phyloP scores from a whole-genome alignment of 1,284 basidiomycete species.

The Heterobasidion irregulare region DNA sequence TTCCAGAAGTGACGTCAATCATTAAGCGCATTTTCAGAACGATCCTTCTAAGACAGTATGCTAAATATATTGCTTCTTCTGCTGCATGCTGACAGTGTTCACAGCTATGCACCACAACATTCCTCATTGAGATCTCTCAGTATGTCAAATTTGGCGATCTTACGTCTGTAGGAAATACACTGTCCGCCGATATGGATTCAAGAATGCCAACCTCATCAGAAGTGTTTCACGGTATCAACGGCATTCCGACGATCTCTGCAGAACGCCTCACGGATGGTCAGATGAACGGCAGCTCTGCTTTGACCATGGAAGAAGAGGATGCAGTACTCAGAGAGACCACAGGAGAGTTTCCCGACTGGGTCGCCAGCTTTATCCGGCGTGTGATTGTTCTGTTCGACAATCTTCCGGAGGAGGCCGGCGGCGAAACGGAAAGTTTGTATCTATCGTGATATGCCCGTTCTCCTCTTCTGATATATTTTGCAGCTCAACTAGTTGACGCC shows the following conservation, averaged over 20 bases:
- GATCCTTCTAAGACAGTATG: conserved; percentile 85
- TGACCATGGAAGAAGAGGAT: conserved; percentile 53
- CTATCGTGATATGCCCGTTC: neutral
- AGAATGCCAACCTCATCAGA: conserved; percentile 6
- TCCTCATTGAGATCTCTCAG: conserved; percentile 74
- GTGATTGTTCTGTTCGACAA: conserved; percentile 83
- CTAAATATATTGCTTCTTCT: conserved; percentile 2
- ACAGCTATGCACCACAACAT: conserved; percentile 66
- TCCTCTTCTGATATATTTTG: neutral
- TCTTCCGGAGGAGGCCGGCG: conserved; percentile 76
- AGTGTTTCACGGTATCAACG: neutral
- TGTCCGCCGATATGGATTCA: conserved; percentile 13
- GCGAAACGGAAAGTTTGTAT: conserved; percentile 47
- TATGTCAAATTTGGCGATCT: conserved; percentile 79
- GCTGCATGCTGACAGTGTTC: conserved; percentile 4
- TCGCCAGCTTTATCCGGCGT: conserved; percentile 73
- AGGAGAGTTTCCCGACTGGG: conserved; percentile 69
- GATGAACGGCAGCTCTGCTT: conserved; percentile 24
- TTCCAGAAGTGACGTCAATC: neutral
- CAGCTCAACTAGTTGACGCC: conserved; percentile 63
- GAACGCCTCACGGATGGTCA: conserved; percentile 18
- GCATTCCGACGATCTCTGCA: conserved; percentile 1
- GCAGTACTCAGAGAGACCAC: conserved; percentile 54
- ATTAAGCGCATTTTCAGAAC: conserved; percentile 39
- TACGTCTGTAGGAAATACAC: conserved; percentile 21